phyloP scores from a whole-genome alignment of 768 basidiomycete genomes.

The Tylopilus rubrobrunneus region DNA sequence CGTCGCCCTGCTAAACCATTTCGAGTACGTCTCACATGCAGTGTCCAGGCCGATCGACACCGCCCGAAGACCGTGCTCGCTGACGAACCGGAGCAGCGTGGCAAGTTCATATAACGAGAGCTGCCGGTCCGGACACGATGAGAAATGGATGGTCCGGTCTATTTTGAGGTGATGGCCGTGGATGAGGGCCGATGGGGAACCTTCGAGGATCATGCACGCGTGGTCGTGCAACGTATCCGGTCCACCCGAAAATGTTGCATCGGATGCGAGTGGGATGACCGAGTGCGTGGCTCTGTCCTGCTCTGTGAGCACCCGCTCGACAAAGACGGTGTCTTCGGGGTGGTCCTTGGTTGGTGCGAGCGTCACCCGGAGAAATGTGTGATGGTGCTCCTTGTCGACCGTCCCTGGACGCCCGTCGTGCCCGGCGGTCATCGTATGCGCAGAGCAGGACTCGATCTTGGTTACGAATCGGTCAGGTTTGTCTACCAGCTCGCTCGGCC shows the following conservation, averaged over 20 bases:
- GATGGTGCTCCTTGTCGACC: slow-evolving; percentile 7
- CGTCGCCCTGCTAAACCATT: slow-evolving; percentile 9
- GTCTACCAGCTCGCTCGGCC: slow-evolving; percentile 3
- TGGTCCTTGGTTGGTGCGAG: slow-evolving; percentile 4
- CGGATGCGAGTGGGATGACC: slow-evolving; percentile 3
- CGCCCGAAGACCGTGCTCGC: neutral
- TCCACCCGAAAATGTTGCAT: neutral
- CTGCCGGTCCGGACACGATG: neutral
- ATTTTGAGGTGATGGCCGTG: slow-evolving; percentile 1
- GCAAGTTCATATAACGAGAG: slow-evolving; percentile 12
- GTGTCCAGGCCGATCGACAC: slow-evolving; percentile 9
- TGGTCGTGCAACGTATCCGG: slow-evolving; percentile 9
- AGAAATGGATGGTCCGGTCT: neutral
- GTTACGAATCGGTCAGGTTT: slow-evolving; percentile 7
- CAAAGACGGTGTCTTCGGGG: slow-evolving; percentile 2
- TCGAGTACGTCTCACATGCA: slow-evolving; percentile 10
- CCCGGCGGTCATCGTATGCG: slow-evolving; percentile 2
- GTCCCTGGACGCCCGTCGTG: neutral
- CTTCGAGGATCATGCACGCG: slow-evolving; percentile 10
- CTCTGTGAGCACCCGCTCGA: slow-evolving; percentile 8
- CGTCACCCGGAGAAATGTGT: slow-evolving; percentile 8
- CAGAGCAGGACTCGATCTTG: slow-evolving; percentile 4
- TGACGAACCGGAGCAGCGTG: slow-evolving; percentile 8
- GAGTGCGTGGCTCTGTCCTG: neutral
- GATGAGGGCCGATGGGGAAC: neutral